Evolutionary conservation across 495 filamentous ascomycete species (phyloP).

Genomic region (Hypoxylon crocopeplum): DNA sequence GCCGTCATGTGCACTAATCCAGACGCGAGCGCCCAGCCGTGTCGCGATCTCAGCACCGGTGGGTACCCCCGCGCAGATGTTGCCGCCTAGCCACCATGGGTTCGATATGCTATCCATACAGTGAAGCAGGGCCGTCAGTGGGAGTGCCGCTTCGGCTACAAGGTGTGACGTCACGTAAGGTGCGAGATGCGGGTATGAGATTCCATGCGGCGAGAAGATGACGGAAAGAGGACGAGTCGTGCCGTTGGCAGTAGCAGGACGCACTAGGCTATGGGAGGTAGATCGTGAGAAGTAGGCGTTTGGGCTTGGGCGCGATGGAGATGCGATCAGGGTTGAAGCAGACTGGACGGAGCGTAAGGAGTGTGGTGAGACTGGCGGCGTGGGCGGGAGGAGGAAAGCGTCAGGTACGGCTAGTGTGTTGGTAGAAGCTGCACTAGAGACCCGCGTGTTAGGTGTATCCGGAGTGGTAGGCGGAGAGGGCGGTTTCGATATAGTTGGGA

Average conservation of each 20-base stretch:
- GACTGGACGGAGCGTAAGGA: conserved; percentile 46
- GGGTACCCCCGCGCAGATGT: conserved; percentile 62
- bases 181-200: conserved; percentile 53
- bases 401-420: conserved; percentile 50
- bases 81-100: conserved; percentile 71
- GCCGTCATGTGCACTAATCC: conserved; percentile 73
- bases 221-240: conserved; percentile 53
- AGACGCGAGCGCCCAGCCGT: conserved; percentile 59
- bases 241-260: conserved; percentile 24
- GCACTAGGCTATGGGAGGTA: conserved; percentile 21
- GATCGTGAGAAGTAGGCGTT: conserved; percentile 22
- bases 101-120: conserved; percentile 65
- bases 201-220: conserved; percentile 68
- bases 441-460: conserved; percentile 29
- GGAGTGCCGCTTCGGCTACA: conserved; percentile 61
- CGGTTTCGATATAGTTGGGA: conserved; percentile 20
- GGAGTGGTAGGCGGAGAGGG: conserved; percentile 45
- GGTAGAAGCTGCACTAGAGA: conserved; percentile 50
- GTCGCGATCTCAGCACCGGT: conserved; percentile 64
- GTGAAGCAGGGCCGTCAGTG: conserved; percentile 68
- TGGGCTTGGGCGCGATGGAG: conserved; percentile 23
- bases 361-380: conserved; percentile 39
- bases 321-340: conserved; percentile 39
- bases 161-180: conserved; percentile 65
- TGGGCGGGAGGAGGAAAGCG: conserved; percentile 53